phyloP scores from a whole-genome alignment of 192 early-diverging fungal genomes.

The Glomus cerebriforme region DNA sequence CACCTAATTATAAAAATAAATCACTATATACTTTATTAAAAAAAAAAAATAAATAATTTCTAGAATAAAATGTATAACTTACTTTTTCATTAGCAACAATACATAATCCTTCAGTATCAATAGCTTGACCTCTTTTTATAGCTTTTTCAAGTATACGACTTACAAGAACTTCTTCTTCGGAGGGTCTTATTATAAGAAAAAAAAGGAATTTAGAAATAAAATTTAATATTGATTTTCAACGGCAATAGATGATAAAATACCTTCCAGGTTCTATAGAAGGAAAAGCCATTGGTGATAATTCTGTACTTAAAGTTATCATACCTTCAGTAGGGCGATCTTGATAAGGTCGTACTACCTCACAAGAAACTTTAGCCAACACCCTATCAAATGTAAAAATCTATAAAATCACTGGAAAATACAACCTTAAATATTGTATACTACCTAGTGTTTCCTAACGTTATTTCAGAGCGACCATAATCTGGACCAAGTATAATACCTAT shows the following conservation, averaged over 20 bases:
- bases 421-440: slow-evolving; percentile 26
- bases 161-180: slow-evolving; percentile 84
- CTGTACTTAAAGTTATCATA: slow-evolving; percentile 80
- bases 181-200: slow-evolving; percentile 47
- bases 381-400: slow-evolving; percentile 30
- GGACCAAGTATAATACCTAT: slow-evolving; percentile 68
- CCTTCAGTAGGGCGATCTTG: slow-evolving; percentile 87
- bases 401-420: neutral
- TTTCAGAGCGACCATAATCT: slow-evolving; percentile 72
- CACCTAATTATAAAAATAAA: slow-evolving; percentile 48
- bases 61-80: neutral
- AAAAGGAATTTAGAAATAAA: neutral
- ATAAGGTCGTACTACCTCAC: slow-evolving; percentile 68
- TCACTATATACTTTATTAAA: neutral
- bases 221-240: neutral
- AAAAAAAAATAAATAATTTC: neutral
- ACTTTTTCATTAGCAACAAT: slow-evolving; percentile 94
- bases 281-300: slow-evolving; percentile 86
- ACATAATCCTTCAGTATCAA: slow-evolving; percentile 97
- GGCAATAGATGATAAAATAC: slow-evolving; percentile 37
- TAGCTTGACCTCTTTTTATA: slow-evolving; percentile 76
- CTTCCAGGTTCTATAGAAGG: slow-evolving; percentile 69
- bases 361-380: slow-evolving; percentile 69
- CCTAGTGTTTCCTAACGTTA: slow-evolving; percentile 83
- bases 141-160: slow-evolving; percentile 88